These are phyloP conservation scores for Zasmidium cellare DNA, from an alignment of 2,329 filamentous ascomycete species.

Conservation along the genomic window DNA sequence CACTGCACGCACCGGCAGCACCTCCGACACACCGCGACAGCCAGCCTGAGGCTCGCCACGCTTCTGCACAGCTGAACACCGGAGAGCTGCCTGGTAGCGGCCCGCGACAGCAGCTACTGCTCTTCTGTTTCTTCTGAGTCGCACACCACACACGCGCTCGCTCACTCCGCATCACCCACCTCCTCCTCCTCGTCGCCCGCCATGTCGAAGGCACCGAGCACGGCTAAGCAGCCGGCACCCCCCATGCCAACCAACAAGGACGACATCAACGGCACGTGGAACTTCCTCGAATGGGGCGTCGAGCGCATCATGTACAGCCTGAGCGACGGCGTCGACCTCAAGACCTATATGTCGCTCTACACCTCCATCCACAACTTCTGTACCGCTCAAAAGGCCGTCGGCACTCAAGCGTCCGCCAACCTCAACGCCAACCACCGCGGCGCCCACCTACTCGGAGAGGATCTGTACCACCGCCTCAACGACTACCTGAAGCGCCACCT, in stretches of 20 bases:
- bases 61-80: background rate
- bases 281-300: constrained; percentile 83
- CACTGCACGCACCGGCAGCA: background rate
- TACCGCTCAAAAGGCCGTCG: constrained; percentile 90
- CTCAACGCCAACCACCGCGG: constrained; percentile 66
- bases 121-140: background rate
- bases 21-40: background rate
- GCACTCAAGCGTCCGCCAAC: constrained; percentile 35
- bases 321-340: constrained; percentile 90
- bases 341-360: constrained; percentile 96
- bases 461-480: constrained; percentile 89
- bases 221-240: constrained; percentile 22
- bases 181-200: constrained; percentile 3
- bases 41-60: background rate
- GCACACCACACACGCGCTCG: background rate
- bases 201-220: constrained; percentile 28
- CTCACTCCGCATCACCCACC: constrained; percentile 6
- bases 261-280: constrained; percentile 59
- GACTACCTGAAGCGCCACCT: constrained; percentile 81
- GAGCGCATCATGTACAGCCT: constrained; percentile 91
- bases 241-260: constrained; percentile 38
- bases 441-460: constrained; percentile 91
- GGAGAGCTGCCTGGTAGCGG: constrained; percentile 2
- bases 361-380: constrained; percentile 99
- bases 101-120: constrained; percentile 4